These are phyloP conservation scores for Colletotrichum paranaense DNA, from an alignment of 2,329 filamentous ascomycete genomes.

Conservation along the genomic window DNA sequence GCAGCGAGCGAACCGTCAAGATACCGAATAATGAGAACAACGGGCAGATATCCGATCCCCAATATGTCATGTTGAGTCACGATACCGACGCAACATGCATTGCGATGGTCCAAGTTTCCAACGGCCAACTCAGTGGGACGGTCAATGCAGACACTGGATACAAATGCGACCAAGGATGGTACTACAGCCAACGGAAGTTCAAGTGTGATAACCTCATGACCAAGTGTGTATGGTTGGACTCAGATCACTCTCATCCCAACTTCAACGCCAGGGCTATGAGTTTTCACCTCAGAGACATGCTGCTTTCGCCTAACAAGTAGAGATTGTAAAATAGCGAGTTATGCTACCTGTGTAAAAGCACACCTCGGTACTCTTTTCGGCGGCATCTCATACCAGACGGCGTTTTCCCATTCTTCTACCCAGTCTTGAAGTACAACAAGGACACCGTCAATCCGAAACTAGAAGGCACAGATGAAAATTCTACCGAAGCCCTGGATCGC, in stretches of 20 bases:
- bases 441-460: slow-evolving; percentile 19
- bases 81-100: slow-evolving; percentile 40
- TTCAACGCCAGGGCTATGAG: slow-evolving; percentile 38
- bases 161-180: slow-evolving; percentile 40
- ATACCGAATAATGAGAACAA: slow-evolving; percentile 31
- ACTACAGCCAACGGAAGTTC: slow-evolving; percentile 35
- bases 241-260: background rate
- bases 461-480: slow-evolving; percentile 30
- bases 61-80: slow-evolving; percentile 39
- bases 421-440: slow-evolving; percentile 39
- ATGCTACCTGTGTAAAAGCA: slow-evolving; percentile 36
- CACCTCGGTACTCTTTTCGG: slow-evolving; percentile 39
- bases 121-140: slow-evolving; percentile 23
- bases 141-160: slow-evolving; percentile 39
- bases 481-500: slow-evolving; percentile 35
- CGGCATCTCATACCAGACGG: slow-evolving; percentile 36
- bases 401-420: slow-evolving; percentile 41
- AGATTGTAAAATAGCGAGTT: slow-evolving; percentile 30
- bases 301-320: slow-evolving; percentile 29
- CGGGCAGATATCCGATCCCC: slow-evolving; percentile 5
- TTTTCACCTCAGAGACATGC: slow-evolving; percentile 39
- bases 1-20: slow-evolving; percentile 2
- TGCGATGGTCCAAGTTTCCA: slow-evolving; percentile 36
- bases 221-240: slow-evolving; percentile 34
- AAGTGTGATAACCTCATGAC: slow-evolving; percentile 28